Evolutionary conservation across 2,329 filamentous ascomycete species (phyloP), one percentile per base, ranked within the genome.

Genomic region (Mollisiaceae sp.): DNA sequence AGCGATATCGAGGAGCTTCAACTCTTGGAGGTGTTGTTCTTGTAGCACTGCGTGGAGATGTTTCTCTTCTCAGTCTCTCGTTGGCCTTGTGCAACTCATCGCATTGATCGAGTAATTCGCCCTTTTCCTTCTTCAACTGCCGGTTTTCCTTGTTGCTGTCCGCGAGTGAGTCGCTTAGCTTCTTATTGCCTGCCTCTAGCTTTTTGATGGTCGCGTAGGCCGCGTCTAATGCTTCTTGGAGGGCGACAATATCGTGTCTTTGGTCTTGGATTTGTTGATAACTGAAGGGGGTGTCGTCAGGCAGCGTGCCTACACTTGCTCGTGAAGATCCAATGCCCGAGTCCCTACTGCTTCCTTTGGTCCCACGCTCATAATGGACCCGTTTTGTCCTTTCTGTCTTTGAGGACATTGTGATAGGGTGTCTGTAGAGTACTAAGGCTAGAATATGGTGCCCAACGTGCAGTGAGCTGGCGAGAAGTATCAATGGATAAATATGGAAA

Each of bases 81-180:
- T 45, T 64, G 2, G 27, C 27, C 41, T 62, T 65, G 36, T 41
- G 60, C 60, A 73, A 18, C 1, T 59, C 38, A 14, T 70, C 66
- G 6, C 66, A 20, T 24, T 63, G 56, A 2, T 64, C 54, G 4
- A 62, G 41, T 12, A 69, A 24, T 0, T 62, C 66, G 12, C 35
- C 36, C 27, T 68, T 71, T 60, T 73, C 71, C 59, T 55, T 59
- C 64, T 67, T 70, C 24, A 73, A 65, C 0, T 38, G 20, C 1
- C 71, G 61, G 20, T 71, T 71, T 41, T 74, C 73, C 47, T 66
- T 65, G 59, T 74, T 71, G 62, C 70, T 71, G 1, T 74, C 67
- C 4, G 58, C 60, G 12, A 74, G 62, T 6, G 60, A 12, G 24
- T 39, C 55, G 45, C 71, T 64, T 18, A 74, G 55, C 6, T 66